Conservation (phyloP, 2,329 filamentous ascomycete genomes). For the Phialophora macrospora region DNA sequence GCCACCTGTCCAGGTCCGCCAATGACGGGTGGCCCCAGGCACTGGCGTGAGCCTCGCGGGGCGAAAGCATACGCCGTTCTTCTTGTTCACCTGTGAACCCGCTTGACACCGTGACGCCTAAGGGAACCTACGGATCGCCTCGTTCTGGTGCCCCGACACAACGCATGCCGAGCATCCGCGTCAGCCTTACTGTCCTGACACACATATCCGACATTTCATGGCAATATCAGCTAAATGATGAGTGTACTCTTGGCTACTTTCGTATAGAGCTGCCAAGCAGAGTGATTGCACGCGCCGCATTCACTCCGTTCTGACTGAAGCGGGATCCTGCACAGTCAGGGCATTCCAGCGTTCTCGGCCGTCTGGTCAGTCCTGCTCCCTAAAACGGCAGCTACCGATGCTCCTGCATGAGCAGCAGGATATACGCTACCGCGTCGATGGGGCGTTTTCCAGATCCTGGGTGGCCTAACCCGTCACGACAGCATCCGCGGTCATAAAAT, state of each 20-base stretch:
- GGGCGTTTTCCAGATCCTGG: background rate
- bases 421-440: background rate
- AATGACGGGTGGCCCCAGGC: too few relatives aligned
- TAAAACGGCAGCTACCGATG: background rate
- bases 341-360: background rate
- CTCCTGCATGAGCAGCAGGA: background rate
- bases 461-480: background rate
- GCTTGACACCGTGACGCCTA: too few relatives aligned
- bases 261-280: background rate
- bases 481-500: background rate
- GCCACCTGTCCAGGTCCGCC: background rate
- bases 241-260: conserved; percentile 16
- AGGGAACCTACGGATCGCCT: too few relatives aligned
- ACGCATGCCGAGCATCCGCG: background rate
- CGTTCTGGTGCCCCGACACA: background rate
- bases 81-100: too few relatives aligned
- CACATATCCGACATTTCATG: background rate
- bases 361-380: background rate
- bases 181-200: conserved; percentile 16
- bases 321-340: background rate
- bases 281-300: background rate
- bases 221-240: conserved; percentile 15
- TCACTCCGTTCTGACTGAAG: background rate
- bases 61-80: too few relatives aligned
- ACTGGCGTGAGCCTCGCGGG: too few relatives aligned